Percentiles rank a stretch among this genome's conserved stretches.
Conservation (phyloP, 257 asterid species). For the Lantana camara region DNA sequence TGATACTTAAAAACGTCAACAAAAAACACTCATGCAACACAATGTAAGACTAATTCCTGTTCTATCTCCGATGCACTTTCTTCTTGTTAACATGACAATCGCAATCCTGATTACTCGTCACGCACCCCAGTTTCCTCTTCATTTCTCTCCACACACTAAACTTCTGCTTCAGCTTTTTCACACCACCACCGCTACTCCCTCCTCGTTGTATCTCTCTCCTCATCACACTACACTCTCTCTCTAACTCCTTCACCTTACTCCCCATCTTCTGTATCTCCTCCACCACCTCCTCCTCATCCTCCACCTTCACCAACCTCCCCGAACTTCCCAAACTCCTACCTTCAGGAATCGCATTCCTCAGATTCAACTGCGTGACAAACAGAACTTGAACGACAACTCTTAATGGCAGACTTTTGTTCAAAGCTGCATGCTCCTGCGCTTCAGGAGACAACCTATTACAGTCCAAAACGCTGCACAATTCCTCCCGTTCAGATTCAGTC, state of each 20-base stretch:
- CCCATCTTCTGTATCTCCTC: conserved; percentile 73
- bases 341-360: conserved; percentile 45
- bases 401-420: conserved; percentile 61
- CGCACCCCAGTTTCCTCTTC: conserved; percentile 90
- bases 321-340: conserved; percentile 7
- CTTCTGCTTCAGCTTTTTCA: conserved; percentile 33
- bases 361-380: conserved; percentile 58
- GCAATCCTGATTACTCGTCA: conserved; percentile 41
- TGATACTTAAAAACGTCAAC: too few relatives aligned
- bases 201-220: conserved; percentile 57
- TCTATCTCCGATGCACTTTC: conserved; percentile 59
- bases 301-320: conserved; percentile 31
- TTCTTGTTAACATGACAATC: conserved; percentile 73
- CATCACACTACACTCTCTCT: conserved; percentile 57
- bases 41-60: too few relatives aligned
- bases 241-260: conserved; percentile 61
- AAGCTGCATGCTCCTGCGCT: conserved; percentile 73
- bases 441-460: conserved; percentile 60
- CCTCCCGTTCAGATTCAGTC: conserved; percentile 65
- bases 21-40: too few relatives aligned
- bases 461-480: conserved; percentile 57
- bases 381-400: conserved; percentile 71
- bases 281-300: conserved; percentile 41
- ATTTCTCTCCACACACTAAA: conserved; percentile 71
- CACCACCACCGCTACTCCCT: conserved; percentile 3